Base-by-base conservation (phyloP, 176 grass and related monocot genomes). In the Areca catechu region DNA sequence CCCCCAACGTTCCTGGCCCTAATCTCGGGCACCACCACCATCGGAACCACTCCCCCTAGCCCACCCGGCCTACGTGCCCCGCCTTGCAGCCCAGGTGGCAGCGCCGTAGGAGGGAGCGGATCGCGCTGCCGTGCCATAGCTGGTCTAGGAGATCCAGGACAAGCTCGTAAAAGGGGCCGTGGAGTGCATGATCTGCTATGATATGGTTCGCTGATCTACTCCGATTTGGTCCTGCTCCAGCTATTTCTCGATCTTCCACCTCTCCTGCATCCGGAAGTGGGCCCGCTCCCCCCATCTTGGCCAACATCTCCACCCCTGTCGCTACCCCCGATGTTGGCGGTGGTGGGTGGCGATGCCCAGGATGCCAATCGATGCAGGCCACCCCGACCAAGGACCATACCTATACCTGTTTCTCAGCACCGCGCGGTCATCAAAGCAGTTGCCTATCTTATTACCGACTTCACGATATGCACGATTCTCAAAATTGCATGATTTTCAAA, bases 111-210 rank as follows among this genome's bases (percentile, higher is more conserved):
- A 49, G 4, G 63, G 28, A 27, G 59, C 3, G 18, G 65, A 64
- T 4, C 25, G 25, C 4, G 23, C 63, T 24, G 15, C 76, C 15
- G 50, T 90, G 67, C 92, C 92, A 30, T 86, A 88, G 83, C 77
- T 96, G 74, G 86, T 90, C 49, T 86, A 96, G 74, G 92, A 96
- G 80, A 96, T 96, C 77, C 77, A 90, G 54, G 86, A 88, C 53
- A 96, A 90, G 77, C 77, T 96, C 16, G 50, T 80, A 22, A 72
- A 77, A 0, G 86, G 92, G 7, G 65, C 72, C 4, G 92, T 96
- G 50, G 92, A 96, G 78, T 96, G 92, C 75, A 97, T 97, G 92
- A 97, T 97, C 62, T 97, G 92, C 83, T 97, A 97, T 70, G 92
- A 97, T 72, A 88, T 91, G 86, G 92, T 97, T 56, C 80, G 83